phyloP scores from a whole-genome alignment of 2,329 filamentous ascomycete genomes.

The Golovinomyces cichoracearum region DNA sequence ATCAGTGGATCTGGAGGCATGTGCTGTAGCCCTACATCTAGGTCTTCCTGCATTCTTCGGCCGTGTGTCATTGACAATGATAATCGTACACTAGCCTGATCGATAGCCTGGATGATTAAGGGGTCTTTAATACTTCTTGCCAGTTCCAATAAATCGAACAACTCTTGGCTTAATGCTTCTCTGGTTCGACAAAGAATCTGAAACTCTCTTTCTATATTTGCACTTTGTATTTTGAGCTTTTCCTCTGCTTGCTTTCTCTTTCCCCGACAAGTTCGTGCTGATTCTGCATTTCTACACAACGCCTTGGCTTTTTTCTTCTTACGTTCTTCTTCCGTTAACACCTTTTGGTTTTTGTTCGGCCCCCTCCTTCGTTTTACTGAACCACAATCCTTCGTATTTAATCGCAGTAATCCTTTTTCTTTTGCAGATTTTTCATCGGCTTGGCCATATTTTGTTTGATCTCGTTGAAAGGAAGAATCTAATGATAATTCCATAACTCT shows the following conservation, averaged over 20 bases:
- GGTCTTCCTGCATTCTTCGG: not conserved
- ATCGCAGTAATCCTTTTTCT: too few relatives aligned
- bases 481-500: too few relatives aligned
- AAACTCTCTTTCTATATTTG: not conserved
- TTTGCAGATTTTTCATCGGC: too few relatives aligned
- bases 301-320: not conserved
- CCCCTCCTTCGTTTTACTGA: not conserved
- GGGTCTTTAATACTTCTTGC: not conserved
- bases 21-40: not conserved
- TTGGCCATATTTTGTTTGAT: too few relatives aligned
- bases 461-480: too few relatives aligned
- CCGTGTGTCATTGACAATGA: not conserved
- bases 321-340: not conserved
- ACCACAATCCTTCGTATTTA: not conserved
- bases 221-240: not conserved
- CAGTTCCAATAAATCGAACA: not conserved
- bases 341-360: conserved; percentile 1
- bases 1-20: not conserved
- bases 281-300: conserved; percentile 1
- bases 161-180: not conserved
- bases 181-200: not conserved
- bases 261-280: not conserved
- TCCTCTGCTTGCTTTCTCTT: conserved; percentile 1
- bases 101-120: not conserved
- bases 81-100: not conserved